Evolutionary conservation across 2,329 filamentous ascomycete species (phyloP), one percentile per base, ranked within the genome.

Genomic region (Elsinoe necatrix): DNA sequence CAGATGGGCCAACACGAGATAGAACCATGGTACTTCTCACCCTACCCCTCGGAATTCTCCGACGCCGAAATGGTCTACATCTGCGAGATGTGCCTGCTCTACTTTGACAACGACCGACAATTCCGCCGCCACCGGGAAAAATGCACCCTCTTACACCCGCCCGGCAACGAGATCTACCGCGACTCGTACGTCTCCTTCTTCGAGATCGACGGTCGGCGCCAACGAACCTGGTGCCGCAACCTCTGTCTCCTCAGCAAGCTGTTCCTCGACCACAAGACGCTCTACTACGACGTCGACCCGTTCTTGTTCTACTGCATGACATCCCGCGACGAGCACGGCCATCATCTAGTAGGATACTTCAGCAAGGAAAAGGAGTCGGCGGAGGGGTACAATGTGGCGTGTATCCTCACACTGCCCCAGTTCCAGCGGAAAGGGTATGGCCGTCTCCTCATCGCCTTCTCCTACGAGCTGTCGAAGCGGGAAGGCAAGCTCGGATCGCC

Each of bases 241-340:
- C 79, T 98, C 4, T 98, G 93, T 70, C 77, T 98, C 8, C 77
- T 98, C 14, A 93, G 87, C 20, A 98, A 98, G 67, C 88, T 97
- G 73, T 98, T 98, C 68, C 79, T 98, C 35, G 93, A 95, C 63
- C 95, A 96, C 71, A 98, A 98, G 72, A 97, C 93, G 4, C 82
- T 98, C 6, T 98, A 96, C 76, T 98, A 98, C 74, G 93, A 98
- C 65, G 93, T 98, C n/a, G 93, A 98, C 62, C 93, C 93, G 0
- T 98, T 98, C 68, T 75, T 98, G 34, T 98, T 98, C 75, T 98
- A 98, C 72, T 92, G 95, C 70, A 96, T 98, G 92, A 89, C 89
- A 23, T 86, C 85, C 39, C 84, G 87, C 63, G 88, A 91, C 61
- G 89, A 95, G 51, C 85, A 90, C 64, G 93, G 93, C 12, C 93